Evolutionary conservation across 805 yeast species (phyloP).

Genomic region (Lachancea quebecensis): DNA sequence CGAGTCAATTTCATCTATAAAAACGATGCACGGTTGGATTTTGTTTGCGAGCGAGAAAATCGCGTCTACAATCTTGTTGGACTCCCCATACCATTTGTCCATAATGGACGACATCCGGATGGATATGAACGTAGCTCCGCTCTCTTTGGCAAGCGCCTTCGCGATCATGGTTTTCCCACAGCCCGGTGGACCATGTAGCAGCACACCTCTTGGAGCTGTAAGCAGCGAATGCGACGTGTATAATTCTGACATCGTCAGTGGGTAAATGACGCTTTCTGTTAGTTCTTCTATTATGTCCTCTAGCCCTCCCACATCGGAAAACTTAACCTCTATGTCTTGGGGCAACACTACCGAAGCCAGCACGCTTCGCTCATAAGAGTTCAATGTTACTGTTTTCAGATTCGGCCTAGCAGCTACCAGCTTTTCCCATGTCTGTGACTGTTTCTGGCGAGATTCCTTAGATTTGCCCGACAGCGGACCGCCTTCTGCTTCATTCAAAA

Average conservation of each 20-base stretch:
- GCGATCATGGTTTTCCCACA: constrained; percentile 98
- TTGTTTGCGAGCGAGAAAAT: constrained; percentile 84
- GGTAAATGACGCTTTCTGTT: constrained; percentile 81
- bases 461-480: constrained; percentile 38
- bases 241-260: constrained; percentile 69
- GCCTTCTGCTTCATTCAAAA: constrained; percentile 39
- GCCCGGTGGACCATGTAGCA: constrained; percentile 93
- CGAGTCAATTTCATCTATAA: constrained; percentile 94
- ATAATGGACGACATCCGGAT: constrained; percentile 88
- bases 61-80: constrained; percentile 89
- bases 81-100: constrained; percentile 98
- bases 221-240: constrained; percentile 67
- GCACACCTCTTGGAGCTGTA: constrained; percentile 91
- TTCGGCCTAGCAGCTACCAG: constrained; percentile 56
- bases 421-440: constrained; percentile 48
- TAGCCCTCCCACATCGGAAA: constrained; percentile 84
- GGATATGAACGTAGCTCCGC: constrained; percentile 85
- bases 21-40: constrained; percentile 88
- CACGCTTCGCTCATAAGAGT: constrained; percentile 71
- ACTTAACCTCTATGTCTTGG: constrained; percentile 67
- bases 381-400: constrained; percentile 40
- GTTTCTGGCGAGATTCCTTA: constrained; percentile 55
- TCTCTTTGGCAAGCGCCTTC: constrained; percentile 86
- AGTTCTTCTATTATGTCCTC: constrained; percentile 77
- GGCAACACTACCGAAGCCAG: constrained; percentile 77